These are phyloP conservation scores for Amborella trichopoda DNA, from an alignment of 164 flowering plant genomes.

Conservation along the genomic window DNA sequence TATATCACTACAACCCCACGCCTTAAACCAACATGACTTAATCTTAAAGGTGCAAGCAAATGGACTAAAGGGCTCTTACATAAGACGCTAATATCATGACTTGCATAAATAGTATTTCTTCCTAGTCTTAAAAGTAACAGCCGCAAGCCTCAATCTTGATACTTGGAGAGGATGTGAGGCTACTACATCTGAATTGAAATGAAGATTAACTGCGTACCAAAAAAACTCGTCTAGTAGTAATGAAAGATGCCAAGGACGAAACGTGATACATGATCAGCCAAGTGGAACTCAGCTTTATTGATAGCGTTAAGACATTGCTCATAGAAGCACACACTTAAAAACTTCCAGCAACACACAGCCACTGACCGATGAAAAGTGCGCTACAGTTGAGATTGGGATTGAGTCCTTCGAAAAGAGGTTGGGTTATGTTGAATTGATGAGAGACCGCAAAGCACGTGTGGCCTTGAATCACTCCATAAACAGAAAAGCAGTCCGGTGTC, in stretches of 20 bases:
- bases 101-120: no score
- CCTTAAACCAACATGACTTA: no score
- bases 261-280: no score
- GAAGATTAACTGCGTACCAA: not conserved
- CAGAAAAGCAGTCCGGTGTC: slow-evolving; percentile 3
- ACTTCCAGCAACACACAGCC: not conserved
- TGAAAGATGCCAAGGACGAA: no score
- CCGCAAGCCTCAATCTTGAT: no score
- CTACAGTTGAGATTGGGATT: not conserved
- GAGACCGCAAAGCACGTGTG: slow-evolving; percentile 11
- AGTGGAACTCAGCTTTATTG: no score
- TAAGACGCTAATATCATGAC: no score
- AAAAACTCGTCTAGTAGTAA: not conserved
- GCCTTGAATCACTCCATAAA: slow-evolving; percentile 4
- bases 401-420: slow-evolving; percentile 2
- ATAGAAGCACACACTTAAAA: not conserved
- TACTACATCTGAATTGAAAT: not conserved
- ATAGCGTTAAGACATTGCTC: not conserved
- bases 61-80: no score
- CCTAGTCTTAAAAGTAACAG: no score
- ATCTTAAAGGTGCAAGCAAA: no score
- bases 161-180: not conserved
- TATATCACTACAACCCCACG: no score
- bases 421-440: slow-evolving; percentile 10
- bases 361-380: not conserved